These are phyloP conservation scores for Mucor lusitanicus DNA, from an alignment of 371 early-diverging fungal genomes.

Conservation along the genomic window DNA sequence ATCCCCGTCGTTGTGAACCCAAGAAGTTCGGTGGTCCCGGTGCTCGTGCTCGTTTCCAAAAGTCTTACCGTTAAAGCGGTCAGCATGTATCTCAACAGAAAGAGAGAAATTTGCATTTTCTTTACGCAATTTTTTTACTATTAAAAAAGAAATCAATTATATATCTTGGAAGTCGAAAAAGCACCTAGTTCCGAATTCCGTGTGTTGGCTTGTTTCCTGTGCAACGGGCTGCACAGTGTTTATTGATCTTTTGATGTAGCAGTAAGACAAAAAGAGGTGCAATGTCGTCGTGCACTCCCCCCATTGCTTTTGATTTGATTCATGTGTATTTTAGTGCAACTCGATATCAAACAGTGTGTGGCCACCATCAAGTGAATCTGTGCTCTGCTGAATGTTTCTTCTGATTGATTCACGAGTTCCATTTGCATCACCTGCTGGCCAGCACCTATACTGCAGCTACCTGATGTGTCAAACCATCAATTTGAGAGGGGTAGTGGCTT, in stretches of 20 bases:
- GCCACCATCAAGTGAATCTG: not conserved
- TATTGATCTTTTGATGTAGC: not conserved
- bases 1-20: conserved; percentile 99
- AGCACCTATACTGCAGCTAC: not conserved
- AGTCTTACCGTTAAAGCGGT: conserved; percentile 90
- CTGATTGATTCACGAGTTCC: not conserved
- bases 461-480: too few relatives aligned
- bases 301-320: not conserved
- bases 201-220: not conserved
- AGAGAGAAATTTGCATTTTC: not conserved
- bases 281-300: not conserved
- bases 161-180: not conserved
- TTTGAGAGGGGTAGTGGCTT: not conserved
- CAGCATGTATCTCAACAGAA: not conserved
- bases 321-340: not conserved
- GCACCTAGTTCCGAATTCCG: not conserved
- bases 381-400: not conserved
- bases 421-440: not conserved
- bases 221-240: not conserved
- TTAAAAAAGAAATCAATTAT: conserved; percentile 1
- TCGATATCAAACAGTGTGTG: not conserved
- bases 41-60: conserved; percentile 99
- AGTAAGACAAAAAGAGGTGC: not conserved
- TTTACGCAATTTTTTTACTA: not conserved
- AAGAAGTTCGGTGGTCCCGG: conserved; percentile 99